Base-by-base conservation (phyloP, 2,329 filamentous ascomycete genomes). In the Escovopsis sp. region DNA sequence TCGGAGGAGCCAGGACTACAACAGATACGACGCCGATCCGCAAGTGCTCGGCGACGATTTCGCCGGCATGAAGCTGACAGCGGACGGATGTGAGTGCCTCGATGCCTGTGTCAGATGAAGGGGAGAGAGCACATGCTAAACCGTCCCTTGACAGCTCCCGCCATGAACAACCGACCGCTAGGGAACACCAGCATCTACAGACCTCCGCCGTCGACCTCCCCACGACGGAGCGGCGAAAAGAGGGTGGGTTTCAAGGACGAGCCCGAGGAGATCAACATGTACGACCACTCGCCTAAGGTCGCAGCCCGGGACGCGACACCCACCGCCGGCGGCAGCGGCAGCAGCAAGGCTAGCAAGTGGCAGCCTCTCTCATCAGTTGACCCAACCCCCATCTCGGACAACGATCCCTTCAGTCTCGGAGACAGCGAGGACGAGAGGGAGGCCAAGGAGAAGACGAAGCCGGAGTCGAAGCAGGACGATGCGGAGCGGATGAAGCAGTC, bases 321-420 rank as follows among this genome's bases (percentile, higher is more conserved):
- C 20, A 58, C 66, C 27, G 27, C 8, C 27, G 27, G 27, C 27
- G 27, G 27, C 27, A 11, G 27, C 27, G 9, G 27, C 27, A 30
- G 70, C 38, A 63, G 66, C 49, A 91, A 87, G 65, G 63, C 75
- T 37, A 95, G 88, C 72, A 98, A 98, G 66, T 98, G 91, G 91
- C 89, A 98, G 61, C 89, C 91, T 9, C 67, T 98, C 51, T 86
- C 88, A 11, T 73, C 81, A 0, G 78, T 95, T 12, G 48, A 93
- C 39, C 86, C 88, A 1, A 81, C 76, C 48, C 88, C 89, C 12
- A 82, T 94, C 47, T 72, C 74, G 11, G 87, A 96, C 51, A 89
- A 94, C 53, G 91, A 98, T 56, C 91, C 91, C 0, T 98, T 98
- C 64, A 95, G 87, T 54, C 72, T 98, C 12, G 91, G 91, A 5